Conservation (phyloP, 257 asterid genomes). For the Verbena officinalis region DNA sequence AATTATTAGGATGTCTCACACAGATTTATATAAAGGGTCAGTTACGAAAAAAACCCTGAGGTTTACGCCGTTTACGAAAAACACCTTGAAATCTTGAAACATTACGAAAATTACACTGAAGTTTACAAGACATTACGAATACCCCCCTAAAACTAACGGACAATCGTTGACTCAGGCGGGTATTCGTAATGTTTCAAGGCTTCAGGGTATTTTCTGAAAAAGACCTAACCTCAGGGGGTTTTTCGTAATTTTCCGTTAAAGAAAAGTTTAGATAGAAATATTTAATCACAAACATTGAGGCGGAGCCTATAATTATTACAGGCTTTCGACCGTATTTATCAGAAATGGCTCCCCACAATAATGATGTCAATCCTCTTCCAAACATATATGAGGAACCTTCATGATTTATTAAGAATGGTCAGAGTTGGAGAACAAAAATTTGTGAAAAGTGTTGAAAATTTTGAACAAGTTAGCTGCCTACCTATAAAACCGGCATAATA, state of each 20-base stretch:
- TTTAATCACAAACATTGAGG: slow-evolving; percentile 51
- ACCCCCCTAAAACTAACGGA: too few species aligned
- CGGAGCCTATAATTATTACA: slow-evolving; percentile 62
- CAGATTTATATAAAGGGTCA: neutral
- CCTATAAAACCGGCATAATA: slow-evolving; percentile 80
- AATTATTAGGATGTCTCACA: slow-evolving; percentile 5
- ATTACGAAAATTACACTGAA: too few species aligned
- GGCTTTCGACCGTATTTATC: slow-evolving; percentile 83
- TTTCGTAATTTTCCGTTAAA: too few species aligned
- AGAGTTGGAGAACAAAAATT: slow-evolving; percentile 4
- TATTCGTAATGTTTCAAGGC: too few species aligned
- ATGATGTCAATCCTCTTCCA: slow-evolving; percentile 77
- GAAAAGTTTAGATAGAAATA: slow-evolving; percentile 7
- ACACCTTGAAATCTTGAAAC: too few species aligned
- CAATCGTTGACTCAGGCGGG: too few species aligned
- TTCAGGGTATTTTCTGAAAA: too few species aligned
- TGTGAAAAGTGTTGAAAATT: neutral
- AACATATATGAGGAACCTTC: slow-evolving; percentile 71
- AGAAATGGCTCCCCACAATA: slow-evolving; percentile 66
- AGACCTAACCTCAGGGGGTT: too few species aligned
- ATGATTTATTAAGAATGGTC: slow-evolving; percentile 13
- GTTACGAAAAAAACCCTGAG: too few species aligned
- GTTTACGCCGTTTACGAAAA: too few species aligned
- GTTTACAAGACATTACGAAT: too few species aligned
- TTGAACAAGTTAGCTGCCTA: slow-evolving; percentile 21